Percentiles rank a stretch among this genome's conserved stretches.
phyloP scores from a whole-genome alignment of 192 early-diverging fungal species.

The Coemansia sp. region DNA sequence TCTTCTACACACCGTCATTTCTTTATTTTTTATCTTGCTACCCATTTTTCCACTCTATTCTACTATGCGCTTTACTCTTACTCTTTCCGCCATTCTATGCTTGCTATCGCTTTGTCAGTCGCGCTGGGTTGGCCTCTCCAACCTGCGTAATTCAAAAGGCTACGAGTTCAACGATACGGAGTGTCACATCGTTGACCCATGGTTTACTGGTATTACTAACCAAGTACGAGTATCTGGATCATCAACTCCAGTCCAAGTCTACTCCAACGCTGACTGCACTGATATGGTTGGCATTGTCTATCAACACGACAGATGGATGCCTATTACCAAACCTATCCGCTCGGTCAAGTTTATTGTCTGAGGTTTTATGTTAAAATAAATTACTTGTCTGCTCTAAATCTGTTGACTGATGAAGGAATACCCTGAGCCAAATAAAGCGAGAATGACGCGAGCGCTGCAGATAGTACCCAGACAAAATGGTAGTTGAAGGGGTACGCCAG shows the following conservation, averaged over 20 bases:
- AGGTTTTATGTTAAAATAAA: too few relatives aligned
- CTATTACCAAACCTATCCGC: background rate
- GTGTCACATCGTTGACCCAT: background rate
- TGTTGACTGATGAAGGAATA: conserved; percentile 38
- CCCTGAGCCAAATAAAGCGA: conserved; percentile 12
- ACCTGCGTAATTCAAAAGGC: background rate
- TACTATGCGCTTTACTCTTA: background rate
- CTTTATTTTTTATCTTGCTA: too few relatives aligned
- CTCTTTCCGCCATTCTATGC: background rate
- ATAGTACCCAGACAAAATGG: conserved; percentile 43
- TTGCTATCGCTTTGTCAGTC: background rate
- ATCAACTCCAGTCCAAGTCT: background rate
- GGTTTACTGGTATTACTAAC: background rate
- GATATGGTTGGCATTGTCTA: background rate
- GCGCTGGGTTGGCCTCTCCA: background rate
- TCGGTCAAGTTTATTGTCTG: background rate
- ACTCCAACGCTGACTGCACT: background rate
- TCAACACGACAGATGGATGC: background rate
- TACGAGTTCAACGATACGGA: background rate
- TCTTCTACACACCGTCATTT: too few relatives aligned
- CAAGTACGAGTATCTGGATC: background rate
- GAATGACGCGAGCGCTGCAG: conserved; percentile 6
- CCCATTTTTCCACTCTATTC: too few relatives aligned
- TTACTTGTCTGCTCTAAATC: conserved; percentile 41
- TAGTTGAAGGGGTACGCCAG: conserved; percentile 38